A percentile compares a stretch with the other conserved stretches of the same genome.
Evolutionary conservation across 306 rosid species (phyloP).

Genomic region (Inga leiocalycina): DNA sequence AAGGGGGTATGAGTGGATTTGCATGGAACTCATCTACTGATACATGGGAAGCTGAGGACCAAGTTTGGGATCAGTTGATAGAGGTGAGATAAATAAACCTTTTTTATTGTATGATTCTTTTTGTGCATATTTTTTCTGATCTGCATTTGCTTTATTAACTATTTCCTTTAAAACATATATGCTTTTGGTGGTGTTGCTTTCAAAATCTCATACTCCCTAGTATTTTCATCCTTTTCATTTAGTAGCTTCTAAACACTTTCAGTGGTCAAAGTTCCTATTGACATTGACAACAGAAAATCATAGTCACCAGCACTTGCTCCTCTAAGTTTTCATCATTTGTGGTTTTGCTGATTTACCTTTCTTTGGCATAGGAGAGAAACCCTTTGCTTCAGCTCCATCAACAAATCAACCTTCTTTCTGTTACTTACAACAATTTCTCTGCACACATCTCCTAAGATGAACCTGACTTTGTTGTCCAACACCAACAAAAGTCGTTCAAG

Average conservation of each 20-base stretch:
- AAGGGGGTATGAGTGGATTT: too few relatives aligned
- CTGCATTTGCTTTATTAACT: too few relatives aligned
- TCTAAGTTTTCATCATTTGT: conserved; percentile 68
- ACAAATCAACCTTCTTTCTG: conserved; percentile 71
- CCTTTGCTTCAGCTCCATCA: conserved; percentile 80
- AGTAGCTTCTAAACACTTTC: conserved; percentile 79
- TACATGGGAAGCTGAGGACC: too few relatives aligned
- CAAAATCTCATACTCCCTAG: conserved; percentile 52
- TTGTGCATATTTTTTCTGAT: too few relatives aligned
- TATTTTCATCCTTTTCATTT: conserved; percentile 46
- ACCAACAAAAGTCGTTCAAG: conserved; percentile 67
- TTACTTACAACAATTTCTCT: conserved; percentile 89
- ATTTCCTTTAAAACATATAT: too few relatives aligned
- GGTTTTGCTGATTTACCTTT: conserved; percentile 78
- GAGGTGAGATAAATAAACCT: too few relatives aligned
- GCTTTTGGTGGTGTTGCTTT: conserved; percentile 48
- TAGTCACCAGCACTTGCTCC: conserved; percentile 67
- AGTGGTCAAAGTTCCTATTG: conserved; percentile 79
- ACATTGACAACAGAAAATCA: conserved; percentile 70
- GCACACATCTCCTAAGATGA: conserved; percentile 76
- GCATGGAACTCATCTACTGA: too few relatives aligned
- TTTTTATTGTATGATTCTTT: too few relatives aligned
- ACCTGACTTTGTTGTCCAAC: conserved; percentile 84
- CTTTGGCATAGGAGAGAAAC: conserved; percentile 88
- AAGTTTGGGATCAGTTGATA: too few relatives aligned